phyloP scores from a whole-genome alignment of 2,329 filamentous ascomycete species.

The Colletotrichum sublineola region DNA sequence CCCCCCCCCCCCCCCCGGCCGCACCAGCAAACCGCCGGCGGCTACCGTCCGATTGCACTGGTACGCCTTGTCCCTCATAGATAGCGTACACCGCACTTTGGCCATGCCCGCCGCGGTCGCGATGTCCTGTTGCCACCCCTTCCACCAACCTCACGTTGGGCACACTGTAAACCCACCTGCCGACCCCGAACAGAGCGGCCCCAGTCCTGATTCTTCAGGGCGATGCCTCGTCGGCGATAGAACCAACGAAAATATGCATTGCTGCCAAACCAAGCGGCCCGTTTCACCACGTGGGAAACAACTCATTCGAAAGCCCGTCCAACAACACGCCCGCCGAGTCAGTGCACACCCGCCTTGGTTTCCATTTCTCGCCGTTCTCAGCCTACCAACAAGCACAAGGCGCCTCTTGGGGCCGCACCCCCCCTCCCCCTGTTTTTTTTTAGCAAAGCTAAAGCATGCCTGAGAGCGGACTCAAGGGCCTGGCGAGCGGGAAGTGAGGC shows the following conservation, averaged over 20 bases:
- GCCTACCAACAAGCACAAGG: neutral
- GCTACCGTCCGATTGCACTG: neutral
- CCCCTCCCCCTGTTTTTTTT: neutral
- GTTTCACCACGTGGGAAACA: neutral
- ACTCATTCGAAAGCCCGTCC: neutral
- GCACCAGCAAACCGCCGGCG: constrained; percentile 4
- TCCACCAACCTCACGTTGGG: neutral
- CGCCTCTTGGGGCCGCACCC: neutral
- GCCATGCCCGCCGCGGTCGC: neutral
- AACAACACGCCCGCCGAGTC: neutral
- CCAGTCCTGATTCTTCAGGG: neutral
- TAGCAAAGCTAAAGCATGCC: neutral
- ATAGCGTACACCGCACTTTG: neutral
- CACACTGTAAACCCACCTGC: neutral
- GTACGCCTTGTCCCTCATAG: neutral
- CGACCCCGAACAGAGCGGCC: neutral
- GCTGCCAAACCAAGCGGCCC: constrained; percentile 14
- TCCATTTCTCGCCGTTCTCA: neutral
- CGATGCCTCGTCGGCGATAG: neutral
- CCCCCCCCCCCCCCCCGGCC: neutral
- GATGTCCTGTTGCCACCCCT: neutral
- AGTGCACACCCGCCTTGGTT: constrained; percentile 2
- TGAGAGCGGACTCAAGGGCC: too few relatives aligned
- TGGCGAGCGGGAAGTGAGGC: neutral
- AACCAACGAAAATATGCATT: neutral